A percentile compares a stretch with the other conserved stretches of the same genome.
Conservation (phyloP, 768 basidiomycete species). For the Suillus discolor region DNA sequence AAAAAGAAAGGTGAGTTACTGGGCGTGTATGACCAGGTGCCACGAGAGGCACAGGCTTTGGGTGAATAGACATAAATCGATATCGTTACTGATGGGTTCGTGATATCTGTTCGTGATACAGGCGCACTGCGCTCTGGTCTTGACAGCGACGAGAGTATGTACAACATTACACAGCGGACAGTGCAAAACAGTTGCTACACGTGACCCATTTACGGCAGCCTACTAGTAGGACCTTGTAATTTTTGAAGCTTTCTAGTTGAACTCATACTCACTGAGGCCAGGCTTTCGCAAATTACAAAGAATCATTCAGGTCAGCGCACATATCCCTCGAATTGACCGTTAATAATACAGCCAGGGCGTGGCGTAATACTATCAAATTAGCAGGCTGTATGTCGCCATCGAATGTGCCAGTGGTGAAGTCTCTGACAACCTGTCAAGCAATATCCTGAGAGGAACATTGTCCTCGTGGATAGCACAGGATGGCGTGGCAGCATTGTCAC, state of each 20-base stretch:
- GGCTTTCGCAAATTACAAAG: not conserved
- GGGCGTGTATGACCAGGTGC: slow-evolving; percentile 86
- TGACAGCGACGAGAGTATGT: not conserved
- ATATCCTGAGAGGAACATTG: not conserved
- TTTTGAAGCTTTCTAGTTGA: not conserved
- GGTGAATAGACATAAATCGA: slow-evolving; percentile 61
- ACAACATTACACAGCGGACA: not conserved
- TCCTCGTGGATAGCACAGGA: not conserved
- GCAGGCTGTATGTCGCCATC: not conserved
- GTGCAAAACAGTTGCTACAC: not conserved
- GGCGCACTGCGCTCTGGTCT: slow-evolving; percentile 55
- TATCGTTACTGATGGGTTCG: slow-evolving; percentile 30
- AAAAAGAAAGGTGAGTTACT: slow-evolving; percentile 94
- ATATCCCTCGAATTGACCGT: not conserved
- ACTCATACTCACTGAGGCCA: not conserved
- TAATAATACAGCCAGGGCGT: not conserved
- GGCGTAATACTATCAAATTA: not conserved
- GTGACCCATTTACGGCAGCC: not conserved
- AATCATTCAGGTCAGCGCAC: not conserved
- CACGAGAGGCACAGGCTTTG: slow-evolving; percentile 77
- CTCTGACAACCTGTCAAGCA: not conserved
- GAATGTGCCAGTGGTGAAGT: not conserved
- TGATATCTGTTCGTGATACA: slow-evolving; percentile 19
- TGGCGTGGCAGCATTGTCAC: no score
- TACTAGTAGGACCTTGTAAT: no score